A percentile compares a stretch with the other conserved stretches of the same genome.
These are phyloP conservation scores for Chaetomium olivaceum DNA, from an alignment of 2,329 filamentous ascomycete species.

Conservation along the genomic window DNA sequence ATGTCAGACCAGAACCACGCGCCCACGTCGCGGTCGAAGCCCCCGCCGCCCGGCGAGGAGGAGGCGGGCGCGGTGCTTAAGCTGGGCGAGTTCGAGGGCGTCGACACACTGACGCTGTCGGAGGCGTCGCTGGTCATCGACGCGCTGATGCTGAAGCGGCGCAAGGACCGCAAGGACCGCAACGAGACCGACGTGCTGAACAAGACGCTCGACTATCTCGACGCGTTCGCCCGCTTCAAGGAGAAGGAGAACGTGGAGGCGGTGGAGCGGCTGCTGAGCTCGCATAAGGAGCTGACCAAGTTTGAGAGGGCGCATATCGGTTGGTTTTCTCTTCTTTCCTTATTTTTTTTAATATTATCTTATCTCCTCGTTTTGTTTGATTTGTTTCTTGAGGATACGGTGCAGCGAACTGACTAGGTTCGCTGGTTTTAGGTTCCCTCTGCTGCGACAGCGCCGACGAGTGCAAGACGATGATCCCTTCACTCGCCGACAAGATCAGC, in stretches of 20 bases:
- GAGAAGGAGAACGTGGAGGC: constrained; percentile 91
- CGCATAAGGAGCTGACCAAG: constrained; percentile 77
- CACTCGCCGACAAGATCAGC: constrained; percentile 80
- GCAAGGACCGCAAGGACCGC: constrained; percentile 76
- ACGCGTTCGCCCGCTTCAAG: constrained; percentile 94
- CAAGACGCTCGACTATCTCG: constrained; percentile 89
- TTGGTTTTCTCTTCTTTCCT: constrained; percentile 43
- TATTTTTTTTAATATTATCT: background rate
- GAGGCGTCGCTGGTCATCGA: constrained; percentile 92
- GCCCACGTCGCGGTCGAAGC: constrained; percentile 66
- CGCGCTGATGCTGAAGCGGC: constrained; percentile 78
- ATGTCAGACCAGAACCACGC: constrained; percentile 39
- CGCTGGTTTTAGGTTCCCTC: constrained; percentile 65
- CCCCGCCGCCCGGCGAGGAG: constrained; percentile 74
- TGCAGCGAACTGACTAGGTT: background rate
- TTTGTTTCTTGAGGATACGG: background rate
- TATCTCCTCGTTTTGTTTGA: background rate
- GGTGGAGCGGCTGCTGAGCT: constrained; percentile 82
- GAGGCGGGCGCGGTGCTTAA: constrained; percentile 79
- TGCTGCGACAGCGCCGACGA: constrained; percentile 93
- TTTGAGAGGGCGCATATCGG: constrained; percentile 94
- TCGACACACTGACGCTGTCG: constrained; percentile 87
- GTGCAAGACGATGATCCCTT: constrained; percentile 94
- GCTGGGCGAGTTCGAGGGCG: constrained; percentile 90
- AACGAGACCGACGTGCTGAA: constrained; percentile 85